phyloP scores from a whole-genome alignment of 352 stramenopile genomes.

The Phytophthora fragariae region DNA sequence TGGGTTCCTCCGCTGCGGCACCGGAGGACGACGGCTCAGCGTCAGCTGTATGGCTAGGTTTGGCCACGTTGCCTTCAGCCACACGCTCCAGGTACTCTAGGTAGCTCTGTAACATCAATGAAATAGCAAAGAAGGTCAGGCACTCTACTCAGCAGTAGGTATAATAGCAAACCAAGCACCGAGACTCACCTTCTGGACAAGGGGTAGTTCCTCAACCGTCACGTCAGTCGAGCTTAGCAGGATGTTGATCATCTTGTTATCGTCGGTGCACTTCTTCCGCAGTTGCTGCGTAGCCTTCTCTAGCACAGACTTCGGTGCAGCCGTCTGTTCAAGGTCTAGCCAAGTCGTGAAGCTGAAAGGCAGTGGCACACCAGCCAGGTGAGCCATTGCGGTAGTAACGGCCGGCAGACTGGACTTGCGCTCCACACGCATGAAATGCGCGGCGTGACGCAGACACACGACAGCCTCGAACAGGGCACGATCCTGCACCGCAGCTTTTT shows the following conservation, averaged over 20 bases:
- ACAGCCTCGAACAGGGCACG: conserved; percentile 33
- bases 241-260: conserved; percentile 52
- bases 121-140: conserved; percentile 22
- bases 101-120: conserved; percentile 48
- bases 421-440: conserved; percentile 66
- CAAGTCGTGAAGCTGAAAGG: conserved; percentile 56
- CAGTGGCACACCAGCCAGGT: conserved; percentile 54
- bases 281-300: conserved; percentile 31
- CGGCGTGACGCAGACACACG: conserved; percentile 61
- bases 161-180: no score
- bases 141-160: conserved; percentile 2
- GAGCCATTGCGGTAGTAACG: conserved; percentile 54
- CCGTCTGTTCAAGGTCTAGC: conserved; percentile 46
- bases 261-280: conserved; percentile 45
- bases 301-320: conserved; percentile 23
- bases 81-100: conserved; percentile 41
- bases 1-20: conserved; percentile 3
- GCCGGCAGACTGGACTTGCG: conserved; percentile 50
- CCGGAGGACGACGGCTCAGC: background rate
- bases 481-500: conserved; percentile 33
- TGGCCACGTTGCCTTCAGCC: conserved; percentile 33
- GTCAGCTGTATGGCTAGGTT: conserved; percentile 11
- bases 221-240: conserved; percentile 59
- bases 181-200: conserved; percentile 50
- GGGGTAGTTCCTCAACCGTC: conserved; percentile 46